Percentiles rank a stretch among this genome's conserved stretches.
phyloP scores from a whole-genome alignment of 23 red algal genomes.

The Gracilaria gracilis region DNA sequence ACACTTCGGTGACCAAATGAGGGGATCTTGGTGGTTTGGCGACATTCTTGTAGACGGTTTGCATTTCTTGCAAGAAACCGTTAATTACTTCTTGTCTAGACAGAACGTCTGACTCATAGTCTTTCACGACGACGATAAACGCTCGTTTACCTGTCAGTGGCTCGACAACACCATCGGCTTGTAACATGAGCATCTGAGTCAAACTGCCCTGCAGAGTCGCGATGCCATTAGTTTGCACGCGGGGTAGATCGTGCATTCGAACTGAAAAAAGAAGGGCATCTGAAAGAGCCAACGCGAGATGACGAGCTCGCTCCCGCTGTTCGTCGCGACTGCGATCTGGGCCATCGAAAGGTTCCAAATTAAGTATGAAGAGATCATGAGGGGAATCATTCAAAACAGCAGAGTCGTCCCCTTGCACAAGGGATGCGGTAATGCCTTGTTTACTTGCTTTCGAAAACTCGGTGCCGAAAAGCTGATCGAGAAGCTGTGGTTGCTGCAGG shows the following conservation, averaged over 20 bases:
- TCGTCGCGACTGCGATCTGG: constrained; percentile 58
- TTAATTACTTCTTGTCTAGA: constrained; percentile 65
- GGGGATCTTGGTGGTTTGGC: constrained; percentile 63
- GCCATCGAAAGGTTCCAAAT: constrained; percentile 59
- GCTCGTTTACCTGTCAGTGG: constrained; percentile 39
- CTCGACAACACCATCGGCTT: constrained; percentile 37
- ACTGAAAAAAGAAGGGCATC: constrained; percentile 62
- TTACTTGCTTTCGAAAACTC: constrained; percentile 32
- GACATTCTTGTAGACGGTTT: constrained; percentile 56
- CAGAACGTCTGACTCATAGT: constrained; percentile 70
- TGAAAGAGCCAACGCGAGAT: constrained; percentile 46
- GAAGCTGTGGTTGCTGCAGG: constrained; percentile 31
- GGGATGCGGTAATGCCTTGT: constrained; percentile 4
- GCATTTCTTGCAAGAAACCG: constrained; percentile 67
- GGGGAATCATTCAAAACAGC: constrained; percentile 46
- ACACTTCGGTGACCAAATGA: constrained; percentile 68
- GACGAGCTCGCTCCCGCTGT: constrained; percentile 42
- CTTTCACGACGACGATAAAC: constrained; percentile 64
- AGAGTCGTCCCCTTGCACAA: constrained; percentile 62
- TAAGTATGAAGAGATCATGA: constrained; percentile 51
- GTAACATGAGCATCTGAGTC: constrained; percentile 64
- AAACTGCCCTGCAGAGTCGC: constrained; percentile 35
- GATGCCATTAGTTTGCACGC: constrained; percentile 51
- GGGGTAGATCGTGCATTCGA: constrained; percentile 64
- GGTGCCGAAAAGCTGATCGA: constrained; percentile 55